Base-by-base conservation (phyloP, 805 yeast genomes). In the Candida dajiaensis region DNA sequence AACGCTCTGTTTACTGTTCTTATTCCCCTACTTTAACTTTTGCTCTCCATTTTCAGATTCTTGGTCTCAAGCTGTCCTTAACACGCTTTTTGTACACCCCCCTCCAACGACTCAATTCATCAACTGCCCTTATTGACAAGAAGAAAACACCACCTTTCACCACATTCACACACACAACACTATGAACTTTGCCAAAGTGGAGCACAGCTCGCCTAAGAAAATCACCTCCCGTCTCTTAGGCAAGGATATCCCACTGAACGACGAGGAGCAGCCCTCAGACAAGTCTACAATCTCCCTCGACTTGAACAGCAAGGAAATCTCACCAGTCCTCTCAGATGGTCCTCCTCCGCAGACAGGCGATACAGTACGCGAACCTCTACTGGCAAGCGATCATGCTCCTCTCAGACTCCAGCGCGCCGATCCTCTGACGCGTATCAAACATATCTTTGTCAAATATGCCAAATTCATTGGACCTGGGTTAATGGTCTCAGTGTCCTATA, bases 401-500 rank as follows among this genome's bases (percentile, higher is more conserved):
- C 19, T 33, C 11, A 18, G 20, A 4, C 20, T 33, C 11, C 36
- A 33, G 12, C 36, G 20, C 3, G 7, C 12, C 5, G 6, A 12
- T 16, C 31, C 4, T 11, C 31, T 33, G 36, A 12, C 13, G 36
- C 19, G 36, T 33, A 16, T 61, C 10, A 39, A 54, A 21, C 22
- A 44, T n/a, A 47, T 64, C 2, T 20, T 70, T 9, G 54, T 59
- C 37, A 83, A 81, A 55, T 85, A 82, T 62, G 65, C 72, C 37
- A 66, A 72, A 51, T 86, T 85, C 62, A 72, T 92, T n/a, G 98
- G 98, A 0, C 98, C 98, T 0, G 98, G 99, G 0, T 69, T 92
- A 41, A 85, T 92, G 95, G 95, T 94, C 2, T 77, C 90, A 5
- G 96, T 92, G 29, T 92, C 97, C 0, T 94, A 90, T 64, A 88